Evolutionary conservation across 2,329 filamentous ascomycete species (phyloP).

Genomic region (Bimuria novae-zelandiae): DNA sequence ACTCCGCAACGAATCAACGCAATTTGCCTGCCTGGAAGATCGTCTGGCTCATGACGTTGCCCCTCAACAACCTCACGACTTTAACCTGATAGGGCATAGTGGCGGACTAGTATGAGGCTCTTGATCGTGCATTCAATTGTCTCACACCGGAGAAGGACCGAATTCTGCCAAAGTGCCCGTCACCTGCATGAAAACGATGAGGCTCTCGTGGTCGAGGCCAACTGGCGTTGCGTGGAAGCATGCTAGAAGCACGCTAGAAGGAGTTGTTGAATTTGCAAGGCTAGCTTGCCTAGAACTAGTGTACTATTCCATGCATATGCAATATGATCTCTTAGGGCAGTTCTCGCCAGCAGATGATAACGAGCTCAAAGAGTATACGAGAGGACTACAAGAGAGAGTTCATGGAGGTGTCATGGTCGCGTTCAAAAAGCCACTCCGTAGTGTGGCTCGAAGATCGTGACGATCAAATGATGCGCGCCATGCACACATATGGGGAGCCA

Average conservation of each 20-base stretch:
- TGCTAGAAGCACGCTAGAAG: constrained; percentile 6
- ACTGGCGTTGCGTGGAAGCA: background rate
- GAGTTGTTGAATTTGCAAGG: background rate
- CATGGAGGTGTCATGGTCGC: background rate
- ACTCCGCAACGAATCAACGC: background rate
- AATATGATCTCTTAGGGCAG: background rate
- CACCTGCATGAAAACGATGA: background rate
- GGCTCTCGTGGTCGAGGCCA: constrained; percentile 3
- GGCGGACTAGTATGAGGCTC: background rate
- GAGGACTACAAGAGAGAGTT: background rate
- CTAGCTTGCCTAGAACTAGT: background rate
- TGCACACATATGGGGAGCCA: background rate
- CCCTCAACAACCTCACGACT: background rate
- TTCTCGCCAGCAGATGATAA: background rate
- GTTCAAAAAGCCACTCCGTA: background rate
- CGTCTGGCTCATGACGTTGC: constrained; percentile 2
- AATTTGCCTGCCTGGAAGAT: background rate
- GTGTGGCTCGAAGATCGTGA: background rate
- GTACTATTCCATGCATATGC: background rate
- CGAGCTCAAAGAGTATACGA: background rate
- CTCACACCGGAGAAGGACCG: constrained; percentile 6
- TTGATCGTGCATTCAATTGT: background rate
- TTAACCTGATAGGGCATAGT: background rate
- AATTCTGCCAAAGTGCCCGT: background rate
- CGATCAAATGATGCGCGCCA: no score